Conservation (phyloP, 176 grass and related monocot genomes). For the Thalia dealbata region DNA sequence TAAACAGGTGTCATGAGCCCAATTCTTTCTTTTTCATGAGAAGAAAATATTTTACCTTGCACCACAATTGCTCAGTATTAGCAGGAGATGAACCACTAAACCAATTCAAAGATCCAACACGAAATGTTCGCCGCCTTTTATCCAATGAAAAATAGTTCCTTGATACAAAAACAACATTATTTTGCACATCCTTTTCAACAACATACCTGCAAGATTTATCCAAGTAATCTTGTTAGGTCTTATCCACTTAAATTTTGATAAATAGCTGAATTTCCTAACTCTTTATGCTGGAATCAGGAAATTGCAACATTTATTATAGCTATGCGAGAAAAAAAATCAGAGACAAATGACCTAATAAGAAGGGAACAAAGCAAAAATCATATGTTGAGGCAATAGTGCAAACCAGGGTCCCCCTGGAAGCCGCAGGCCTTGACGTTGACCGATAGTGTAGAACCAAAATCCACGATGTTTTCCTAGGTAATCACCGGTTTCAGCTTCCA, state of each 20-base stretch:
- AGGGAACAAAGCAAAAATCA: not conserved
- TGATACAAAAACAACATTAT: conserved; percentile 88
- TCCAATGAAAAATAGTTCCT: conserved; percentile 89
- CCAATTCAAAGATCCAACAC: conserved; percentile 72
- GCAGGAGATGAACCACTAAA: conserved; percentile 41
- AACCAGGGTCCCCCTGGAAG: conserved; percentile 97
- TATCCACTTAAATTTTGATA: not conserved
- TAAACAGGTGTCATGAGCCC: too few species aligned
- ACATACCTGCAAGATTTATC: conserved; percentile 54
- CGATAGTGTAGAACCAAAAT: conserved; percentile 98
- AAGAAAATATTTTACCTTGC: conserved; percentile 51
- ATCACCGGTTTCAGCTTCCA: conserved; percentile 94
- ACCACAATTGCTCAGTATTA: conserved; percentile 39
- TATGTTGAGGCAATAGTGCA: not conserved
- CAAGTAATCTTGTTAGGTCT: not conserved
- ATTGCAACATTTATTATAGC: not conserved
- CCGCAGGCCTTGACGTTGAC: conserved; percentile 72
- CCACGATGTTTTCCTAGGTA: conserved; percentile 75
- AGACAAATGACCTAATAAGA: not conserved
- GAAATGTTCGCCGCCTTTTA: conserved; percentile 65
- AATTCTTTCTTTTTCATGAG: too few species aligned
- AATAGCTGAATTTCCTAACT: conserved; percentile 1
- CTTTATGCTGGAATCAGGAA: not conserved
- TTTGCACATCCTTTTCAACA: conserved; percentile 77
- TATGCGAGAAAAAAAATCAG: not conserved